Evolutionary conservation across 2,329 filamentous ascomycete genomes (phyloP).

Genomic region (Cytospora mali): DNA sequence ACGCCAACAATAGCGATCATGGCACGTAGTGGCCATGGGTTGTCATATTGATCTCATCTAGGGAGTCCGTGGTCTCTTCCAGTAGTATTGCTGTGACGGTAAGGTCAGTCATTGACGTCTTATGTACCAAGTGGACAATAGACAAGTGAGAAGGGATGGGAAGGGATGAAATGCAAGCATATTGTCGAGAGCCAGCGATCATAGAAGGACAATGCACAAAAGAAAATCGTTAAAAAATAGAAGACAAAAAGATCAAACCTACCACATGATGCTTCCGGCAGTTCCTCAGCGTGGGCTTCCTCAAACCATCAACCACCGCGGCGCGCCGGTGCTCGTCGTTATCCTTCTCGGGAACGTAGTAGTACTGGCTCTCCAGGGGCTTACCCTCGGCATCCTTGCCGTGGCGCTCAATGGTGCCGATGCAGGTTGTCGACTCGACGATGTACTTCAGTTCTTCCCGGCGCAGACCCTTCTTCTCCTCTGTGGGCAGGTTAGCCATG

Average conservation of each 20-base stretch:
- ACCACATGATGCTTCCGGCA: conserved; percentile 82
- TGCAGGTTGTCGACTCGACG: conserved; percentile 73
- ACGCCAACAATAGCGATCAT: conserved; percentile 27
- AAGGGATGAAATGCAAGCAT: not conserved
- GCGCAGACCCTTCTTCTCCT: conserved; percentile 61
- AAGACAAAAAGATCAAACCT: not conserved
- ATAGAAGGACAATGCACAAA: not conserved
- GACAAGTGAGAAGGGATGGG: not conserved
- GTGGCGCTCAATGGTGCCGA: conserved; percentile 85
- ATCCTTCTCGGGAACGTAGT: conserved; percentile 90
- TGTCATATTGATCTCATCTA: conserved; percentile 34
- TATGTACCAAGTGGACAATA: not conserved
- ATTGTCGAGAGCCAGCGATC: not conserved
- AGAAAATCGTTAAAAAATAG: no score
- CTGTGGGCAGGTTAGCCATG: conserved; percentile 77
- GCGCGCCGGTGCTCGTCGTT: conserved; percentile 75
- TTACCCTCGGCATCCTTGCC: conserved; percentile 97
- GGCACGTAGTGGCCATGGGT: not conserved
- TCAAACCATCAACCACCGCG: conserved; percentile 81
- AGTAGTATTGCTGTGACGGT: conserved; percentile 65
- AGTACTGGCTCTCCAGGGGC: conserved; percentile 92
- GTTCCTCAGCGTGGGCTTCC: conserved; percentile 84
- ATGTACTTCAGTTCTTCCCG: conserved; percentile 68
- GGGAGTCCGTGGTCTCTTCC: conserved; percentile 65
- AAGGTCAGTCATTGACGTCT: conserved; percentile 13